Conservation (phyloP, 2,329 filamentous ascomycete genomes). For the Aspergillaceae sp. region DNA sequence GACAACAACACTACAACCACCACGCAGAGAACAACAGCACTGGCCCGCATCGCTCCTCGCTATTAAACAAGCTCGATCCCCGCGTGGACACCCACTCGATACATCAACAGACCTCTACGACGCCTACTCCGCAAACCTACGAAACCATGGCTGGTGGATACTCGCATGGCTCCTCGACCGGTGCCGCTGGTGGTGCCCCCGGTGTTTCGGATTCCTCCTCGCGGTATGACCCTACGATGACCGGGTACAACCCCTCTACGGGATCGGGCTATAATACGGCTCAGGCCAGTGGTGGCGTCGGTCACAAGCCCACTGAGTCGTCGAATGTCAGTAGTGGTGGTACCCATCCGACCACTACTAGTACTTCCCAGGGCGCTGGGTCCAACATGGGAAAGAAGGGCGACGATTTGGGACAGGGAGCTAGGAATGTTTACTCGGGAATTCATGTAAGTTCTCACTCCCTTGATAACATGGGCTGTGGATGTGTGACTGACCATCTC, state of each 20-base stretch:
- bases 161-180: conserved; percentile 20
- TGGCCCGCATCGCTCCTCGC: conserved; percentile 13
- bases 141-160: background rate
- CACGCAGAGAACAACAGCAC: conserved; percentile 1
- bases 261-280: conserved; percentile 12
- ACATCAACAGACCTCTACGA: too few relatives aligned
- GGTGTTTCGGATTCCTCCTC: conserved; percentile 9
- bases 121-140: too few relatives aligned
- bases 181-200: conserved; percentile 18
- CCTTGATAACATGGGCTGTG: background rate
- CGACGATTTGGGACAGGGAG: conserved; percentile 14
- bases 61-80: conserved; percentile 21
- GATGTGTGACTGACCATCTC: background rate
- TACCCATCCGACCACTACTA: too few relatives aligned
- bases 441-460: conserved; percentile 25
- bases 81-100: conserved; percentile 13
- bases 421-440: conserved; percentile 22
- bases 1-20: conserved; percentile 23
- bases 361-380: too few relatives aligned
- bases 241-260: conserved; percentile 20
- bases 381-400: conserved; percentile 3
- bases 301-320: too few relatives aligned
- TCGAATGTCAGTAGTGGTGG: too few relatives aligned
- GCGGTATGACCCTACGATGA: conserved; percentile 11
- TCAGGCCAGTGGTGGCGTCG: conserved; percentile 1